These are phyloP conservation scores for Venturia effusa DNA, from an alignment of 2,329 filamentous ascomycete genomes.

Conservation along the genomic window DNA sequence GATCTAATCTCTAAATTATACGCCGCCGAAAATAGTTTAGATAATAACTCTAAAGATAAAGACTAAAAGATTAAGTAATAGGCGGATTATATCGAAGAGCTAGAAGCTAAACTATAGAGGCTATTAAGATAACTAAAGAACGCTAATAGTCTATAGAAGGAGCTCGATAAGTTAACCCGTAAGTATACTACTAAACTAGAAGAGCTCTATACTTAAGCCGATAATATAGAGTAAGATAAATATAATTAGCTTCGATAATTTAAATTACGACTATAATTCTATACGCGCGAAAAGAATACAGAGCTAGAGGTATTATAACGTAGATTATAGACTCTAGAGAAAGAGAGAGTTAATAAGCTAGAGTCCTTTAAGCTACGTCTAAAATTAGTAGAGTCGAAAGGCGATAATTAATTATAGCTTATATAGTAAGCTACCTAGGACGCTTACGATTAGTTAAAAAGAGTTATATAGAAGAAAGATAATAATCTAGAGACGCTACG, in stretches of 20 bases:
- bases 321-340: slow-evolving; percentile 21
- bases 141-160: slow-evolving; percentile 5
- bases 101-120: slow-evolving; percentile 21
- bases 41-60: slow-evolving; percentile 21
- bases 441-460: slow-evolving; percentile 26
- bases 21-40: slow-evolving; percentile 22
- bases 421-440: slow-evolving; percentile 29
- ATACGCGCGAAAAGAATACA: slow-evolving; percentile 17
- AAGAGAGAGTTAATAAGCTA: slow-evolving; percentile 29
- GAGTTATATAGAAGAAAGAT: slow-evolving; percentile 27
- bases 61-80: slow-evolving; percentile 23
- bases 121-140: slow-evolving; percentile 6
- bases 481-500: slow-evolving; percentile 27
- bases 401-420: slow-evolving; percentile 29
- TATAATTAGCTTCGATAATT: slow-evolving; percentile 10
- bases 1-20: slow-evolving; percentile 23
- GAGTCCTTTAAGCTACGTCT: slow-evolving; percentile 30
- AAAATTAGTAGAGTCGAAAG: slow-evolving; percentile 28
- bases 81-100: slow-evolving; percentile 22
- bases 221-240: slow-evolving; percentile 16
- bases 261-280: slow-evolving; percentile 7
- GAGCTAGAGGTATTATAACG: slow-evolving; percentile 22
- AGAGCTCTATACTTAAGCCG: slow-evolving; percentile 24
- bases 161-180: slow-evolving; percentile 16
- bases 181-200: slow-evolving; percentile 26